A percentile compares a stretch with the other conserved stretches of the same genome.
phyloP scores from a whole-genome alignment of 768 basidiomycete genomes.

The Tylopilus felleus region DNA sequence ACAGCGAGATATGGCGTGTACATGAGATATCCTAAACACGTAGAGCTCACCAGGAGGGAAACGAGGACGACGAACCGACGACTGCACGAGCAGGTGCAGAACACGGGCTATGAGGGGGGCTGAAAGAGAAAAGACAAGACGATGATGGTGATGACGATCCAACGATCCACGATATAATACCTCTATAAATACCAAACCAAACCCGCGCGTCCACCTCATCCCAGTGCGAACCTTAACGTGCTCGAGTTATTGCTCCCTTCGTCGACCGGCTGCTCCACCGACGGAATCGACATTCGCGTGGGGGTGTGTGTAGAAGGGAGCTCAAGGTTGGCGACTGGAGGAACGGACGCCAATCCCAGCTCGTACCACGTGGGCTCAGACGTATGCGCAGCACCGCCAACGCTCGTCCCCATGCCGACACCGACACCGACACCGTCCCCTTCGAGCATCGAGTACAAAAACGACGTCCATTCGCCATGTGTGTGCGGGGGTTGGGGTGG shows the following conservation, averaged over 20 bases:
- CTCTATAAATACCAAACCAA: slow-evolving; percentile 25
- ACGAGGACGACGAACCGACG: not conserved
- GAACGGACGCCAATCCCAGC: slow-evolving; percentile 22
- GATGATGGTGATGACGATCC: not conserved
- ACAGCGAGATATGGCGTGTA: not conserved
- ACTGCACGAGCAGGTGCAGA: not conserved
- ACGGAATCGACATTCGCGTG: not conserved
- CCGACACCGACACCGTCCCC: slow-evolving; percentile 24
- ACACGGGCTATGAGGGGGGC: not conserved
- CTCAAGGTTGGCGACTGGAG: slow-evolving; percentile 10
- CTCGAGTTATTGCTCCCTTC: slow-evolving; percentile 27
- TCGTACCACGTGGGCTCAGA: slow-evolving; percentile 29
- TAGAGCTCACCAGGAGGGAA: not conserved
- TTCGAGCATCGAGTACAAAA: slow-evolving; percentile 33
- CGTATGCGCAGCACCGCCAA: not conserved
- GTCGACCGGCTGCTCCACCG: slow-evolving; percentile 16
- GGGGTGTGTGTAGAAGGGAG: slow-evolving; percentile 6
- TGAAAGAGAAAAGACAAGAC: not conserved
- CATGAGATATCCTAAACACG: not conserved
- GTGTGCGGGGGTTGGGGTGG: slow-evolving; percentile 5
- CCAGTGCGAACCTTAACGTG: slow-evolving; percentile 31
- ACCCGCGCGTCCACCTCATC: slow-evolving; percentile 10
- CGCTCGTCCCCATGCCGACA: not conserved
- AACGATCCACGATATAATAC: slow-evolving; percentile 21
- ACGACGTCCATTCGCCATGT: slow-evolving; percentile 32